Conservation (phyloP, 2,329 filamentous ascomycete genomes). For the Cercospora berteroae region DNA sequence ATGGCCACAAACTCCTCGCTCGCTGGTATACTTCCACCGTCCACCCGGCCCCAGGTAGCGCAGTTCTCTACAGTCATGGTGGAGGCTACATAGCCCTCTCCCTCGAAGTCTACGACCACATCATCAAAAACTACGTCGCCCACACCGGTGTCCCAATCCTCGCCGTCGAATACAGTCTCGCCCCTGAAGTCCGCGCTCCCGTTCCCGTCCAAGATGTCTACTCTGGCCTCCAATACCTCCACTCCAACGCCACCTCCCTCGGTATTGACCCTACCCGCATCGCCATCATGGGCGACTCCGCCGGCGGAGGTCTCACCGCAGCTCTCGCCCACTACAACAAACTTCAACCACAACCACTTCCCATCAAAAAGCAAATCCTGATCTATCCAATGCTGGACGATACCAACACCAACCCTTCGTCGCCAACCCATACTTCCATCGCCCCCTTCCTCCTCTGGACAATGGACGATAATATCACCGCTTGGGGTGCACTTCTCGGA, state of each 20-base stretch:
- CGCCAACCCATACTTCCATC: slow-evolving; percentile 33
- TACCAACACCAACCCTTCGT: slow-evolving; percentile 25
- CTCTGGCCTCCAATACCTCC: slow-evolving; percentile 41
- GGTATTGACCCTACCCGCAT: slow-evolving; percentile 44
- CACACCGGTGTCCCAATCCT: slow-evolving; percentile 39
- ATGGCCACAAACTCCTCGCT: slow-evolving; percentile 25
- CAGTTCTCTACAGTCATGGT: slow-evolving; percentile 43
- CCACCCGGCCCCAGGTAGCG: slow-evolving; percentile 18
- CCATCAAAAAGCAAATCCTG: slow-evolving; percentile 44
- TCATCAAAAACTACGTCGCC: slow-evolving; percentile 32
- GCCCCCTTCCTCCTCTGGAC: slow-evolving; percentile 41
- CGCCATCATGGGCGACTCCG: slow-evolving; percentile 46
- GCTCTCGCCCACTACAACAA: slow-evolving; percentile 41
- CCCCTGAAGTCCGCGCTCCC: slow-evolving; percentile 45
- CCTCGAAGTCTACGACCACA: slow-evolving; percentile 29
- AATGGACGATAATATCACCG: slow-evolving; percentile 42
- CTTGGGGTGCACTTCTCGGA: slow-evolving; percentile 46
- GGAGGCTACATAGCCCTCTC: slow-evolving; percentile 43
- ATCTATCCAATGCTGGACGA: slow-evolving; percentile 52
- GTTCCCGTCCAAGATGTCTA: slow-evolving; percentile 44
- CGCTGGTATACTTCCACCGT: slow-evolving; percentile 25
- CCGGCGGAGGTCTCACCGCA: slow-evolving; percentile 46
- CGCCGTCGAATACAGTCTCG: slow-evolving; percentile 45
- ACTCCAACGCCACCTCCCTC: slow-evolving; percentile 41
- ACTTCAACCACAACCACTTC: slow-evolving; percentile 24